Conservation (phyloP, 208 protist species). For the Trypanosoma conorhini region DNA sequence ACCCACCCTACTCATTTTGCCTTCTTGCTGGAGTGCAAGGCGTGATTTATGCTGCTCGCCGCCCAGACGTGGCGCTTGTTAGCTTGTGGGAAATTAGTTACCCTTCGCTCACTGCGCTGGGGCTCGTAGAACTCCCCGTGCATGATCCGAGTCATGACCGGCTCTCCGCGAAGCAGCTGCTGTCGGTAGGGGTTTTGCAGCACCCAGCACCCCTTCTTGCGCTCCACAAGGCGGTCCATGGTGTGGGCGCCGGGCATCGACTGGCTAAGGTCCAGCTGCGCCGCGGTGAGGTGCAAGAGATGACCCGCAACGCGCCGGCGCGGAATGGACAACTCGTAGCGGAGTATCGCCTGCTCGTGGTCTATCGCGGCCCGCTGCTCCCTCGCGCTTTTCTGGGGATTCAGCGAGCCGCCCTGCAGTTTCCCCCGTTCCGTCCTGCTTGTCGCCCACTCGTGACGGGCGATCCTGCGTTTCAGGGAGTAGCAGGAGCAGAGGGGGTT, state of each 20-base stretch:
- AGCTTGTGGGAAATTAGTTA: constrained; percentile 27
- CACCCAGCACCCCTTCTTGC: constrained; percentile 41
- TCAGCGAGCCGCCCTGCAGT: constrained; percentile 5
- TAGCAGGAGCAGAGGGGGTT: constrained; percentile 44
- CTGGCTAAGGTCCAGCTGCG: constrained; percentile 37
- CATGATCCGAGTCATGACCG: constrained; percentile 80
- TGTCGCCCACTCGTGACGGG: constrained; percentile 33
- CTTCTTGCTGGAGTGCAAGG: constrained; percentile 6
- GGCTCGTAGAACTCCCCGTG: constrained; percentile 70
- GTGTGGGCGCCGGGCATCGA: constrained; percentile 52
- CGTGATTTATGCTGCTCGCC: constrained; percentile 49
- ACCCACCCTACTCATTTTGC: background rate
- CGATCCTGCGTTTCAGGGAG: constrained; percentile 36
- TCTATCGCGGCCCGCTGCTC: constrained; percentile 34
- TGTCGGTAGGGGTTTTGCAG: constrained; percentile 76
- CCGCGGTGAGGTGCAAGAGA: constrained; percentile 54
- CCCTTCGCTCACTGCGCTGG: background rate
- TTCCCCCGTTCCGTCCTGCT: background rate
- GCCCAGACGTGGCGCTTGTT: constrained; percentile 57
- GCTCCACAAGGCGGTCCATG: constrained; percentile 36
- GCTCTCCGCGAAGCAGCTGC: constrained; percentile 61
- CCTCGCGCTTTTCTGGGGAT: constrained; percentile 9
- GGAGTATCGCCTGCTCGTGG: constrained; percentile 53
- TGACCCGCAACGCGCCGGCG: constrained; percentile 56
- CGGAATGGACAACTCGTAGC: constrained; percentile 70